These are phyloP conservation scores for Pseudogymnoascus sp. DNA, from an alignment of 2,329 filamentous ascomycete species.

Conservation along the genomic window DNA sequence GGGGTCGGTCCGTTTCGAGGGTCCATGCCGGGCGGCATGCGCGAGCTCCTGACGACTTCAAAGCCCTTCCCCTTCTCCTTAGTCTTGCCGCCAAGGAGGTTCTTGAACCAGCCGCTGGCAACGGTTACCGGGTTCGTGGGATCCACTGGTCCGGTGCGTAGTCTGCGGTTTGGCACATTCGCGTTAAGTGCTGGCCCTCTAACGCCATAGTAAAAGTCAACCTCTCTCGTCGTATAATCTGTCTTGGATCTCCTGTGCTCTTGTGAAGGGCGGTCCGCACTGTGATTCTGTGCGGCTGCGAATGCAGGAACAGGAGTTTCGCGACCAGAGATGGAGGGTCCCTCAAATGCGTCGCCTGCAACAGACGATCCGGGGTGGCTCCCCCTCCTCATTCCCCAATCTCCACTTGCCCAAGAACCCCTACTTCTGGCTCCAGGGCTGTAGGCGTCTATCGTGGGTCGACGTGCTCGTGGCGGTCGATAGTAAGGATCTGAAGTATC, in stretches of 20 bases:
- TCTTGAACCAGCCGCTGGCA: constrained; percentile 81
- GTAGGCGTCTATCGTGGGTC: constrained; percentile 50
- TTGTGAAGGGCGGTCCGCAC: constrained; percentile 18
- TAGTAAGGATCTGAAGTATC: constrained; percentile 74
- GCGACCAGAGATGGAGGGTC: constrained; percentile 34
- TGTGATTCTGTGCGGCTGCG: constrained; percentile 35
- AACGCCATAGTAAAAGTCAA: constrained; percentile 94
- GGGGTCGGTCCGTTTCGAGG: constrained; percentile 47
- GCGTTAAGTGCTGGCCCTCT: constrained; percentile 80
- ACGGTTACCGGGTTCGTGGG: constrained; percentile 86
- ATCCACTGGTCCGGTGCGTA: constrained; percentile 91
- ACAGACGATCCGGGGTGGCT: constrained; percentile 31
- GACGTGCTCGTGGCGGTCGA: constrained; percentile 67
- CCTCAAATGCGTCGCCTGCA: constrained; percentile 31
- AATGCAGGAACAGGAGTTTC: constrained; percentile 46
- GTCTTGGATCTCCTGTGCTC: constrained; percentile 38
- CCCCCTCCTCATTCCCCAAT: constrained; percentile 35
- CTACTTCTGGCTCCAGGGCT: constrained; percentile 34
- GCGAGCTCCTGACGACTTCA: constrained; percentile 84
- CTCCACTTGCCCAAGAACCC: constrained; percentile 38
- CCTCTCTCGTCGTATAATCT: constrained; percentile 89
- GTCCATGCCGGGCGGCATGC: constrained; percentile 70
- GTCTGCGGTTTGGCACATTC: constrained; percentile 68
- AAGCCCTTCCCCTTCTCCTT: constrained; percentile 97
- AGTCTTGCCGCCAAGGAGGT: constrained; percentile 70